These are phyloP conservation scores for Phaseolus coccineus DNA, from an alignment of 331 rosid genomes.

Conservation along the genomic window DNA sequence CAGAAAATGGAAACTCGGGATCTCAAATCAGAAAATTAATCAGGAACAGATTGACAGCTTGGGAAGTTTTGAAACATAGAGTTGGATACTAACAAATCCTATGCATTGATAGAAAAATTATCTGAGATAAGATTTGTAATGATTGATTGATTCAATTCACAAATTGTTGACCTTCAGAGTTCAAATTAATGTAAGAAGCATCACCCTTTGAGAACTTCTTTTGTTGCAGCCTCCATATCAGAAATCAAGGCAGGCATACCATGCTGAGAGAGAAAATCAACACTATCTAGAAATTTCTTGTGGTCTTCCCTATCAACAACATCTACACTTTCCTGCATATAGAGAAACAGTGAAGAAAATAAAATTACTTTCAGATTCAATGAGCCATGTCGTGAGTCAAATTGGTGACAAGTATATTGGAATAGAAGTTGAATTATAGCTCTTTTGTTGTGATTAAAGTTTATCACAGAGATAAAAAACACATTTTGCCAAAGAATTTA, in stretches of 20 bases:
- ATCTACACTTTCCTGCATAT: constrained; percentile 75
- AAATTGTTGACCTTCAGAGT: constrained; percentile 35
- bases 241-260: constrained; percentile 76
- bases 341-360: constrained; percentile 22
- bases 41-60: constrained; percentile 30
- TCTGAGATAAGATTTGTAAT: constrained; percentile 14
- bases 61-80: constrained; percentile 31
- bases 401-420: constrained; percentile 25
- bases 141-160: constrained; percentile 27
- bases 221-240: constrained; percentile 74
- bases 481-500: constrained; percentile 9
- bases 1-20: constrained; percentile 21
- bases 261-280: constrained; percentile 75
- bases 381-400: constrained; percentile 3
- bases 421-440: constrained; percentile 1
- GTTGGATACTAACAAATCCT: constrained; percentile 12
- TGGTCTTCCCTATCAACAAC: constrained; percentile 74
- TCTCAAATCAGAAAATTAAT: constrained; percentile 37
- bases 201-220: constrained; percentile 88
- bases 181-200: constrained; percentile 45
- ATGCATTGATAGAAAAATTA: constrained; percentile 18
- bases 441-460: constrained; percentile 9
- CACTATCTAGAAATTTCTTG: constrained; percentile 81
- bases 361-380: constrained; percentile 28
- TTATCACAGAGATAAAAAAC: constrained; percentile 11